Conservation (phyloP, 2,329 filamentous ascomycete genomes). For the Drechslerella coelobrocha region DNA sequence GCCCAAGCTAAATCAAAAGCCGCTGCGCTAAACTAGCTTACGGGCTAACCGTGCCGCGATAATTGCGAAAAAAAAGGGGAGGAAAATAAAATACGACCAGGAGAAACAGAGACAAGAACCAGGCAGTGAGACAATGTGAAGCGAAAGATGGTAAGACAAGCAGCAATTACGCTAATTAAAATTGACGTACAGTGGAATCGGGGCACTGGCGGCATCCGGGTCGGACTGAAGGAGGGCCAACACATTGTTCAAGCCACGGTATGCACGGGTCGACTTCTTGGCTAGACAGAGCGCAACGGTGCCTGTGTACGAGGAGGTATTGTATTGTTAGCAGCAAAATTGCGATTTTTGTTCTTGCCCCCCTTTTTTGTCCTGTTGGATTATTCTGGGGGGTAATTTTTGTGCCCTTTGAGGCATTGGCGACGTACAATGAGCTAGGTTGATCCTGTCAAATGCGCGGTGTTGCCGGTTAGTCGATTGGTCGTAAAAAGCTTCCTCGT, state of each 20-base stretch:
- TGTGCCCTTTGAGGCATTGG: too few species aligned
- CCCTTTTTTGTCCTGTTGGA: not conserved
- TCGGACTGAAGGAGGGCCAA: slow-evolving; percentile 75
- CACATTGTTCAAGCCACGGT: slow-evolving; percentile 80
- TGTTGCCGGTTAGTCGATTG: not conserved
- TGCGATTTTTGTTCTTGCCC: too few species aligned
- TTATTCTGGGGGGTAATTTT: not conserved
- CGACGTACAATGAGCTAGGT: slow-evolving; percentile 40
- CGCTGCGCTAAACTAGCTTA: slow-evolving; percentile 23
- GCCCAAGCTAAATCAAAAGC: slow-evolving; percentile 32
- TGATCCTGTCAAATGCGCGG: slow-evolving; percentile 26
- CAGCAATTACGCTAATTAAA: not conserved
- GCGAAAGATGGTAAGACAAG: slow-evolving; percentile 2
- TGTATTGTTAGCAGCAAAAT: not conserved
- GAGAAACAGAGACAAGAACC: slow-evolving; percentile 7
- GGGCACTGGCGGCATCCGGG: slow-evolving; percentile 79
- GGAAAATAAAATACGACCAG: not conserved
- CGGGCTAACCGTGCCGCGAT: not conserved
- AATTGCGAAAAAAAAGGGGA: slow-evolving; percentile 1
- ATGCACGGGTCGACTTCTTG: slow-evolving; percentile 85
- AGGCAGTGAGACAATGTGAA: slow-evolving; percentile 7
- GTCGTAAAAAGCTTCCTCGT: slow-evolving; percentile 18
- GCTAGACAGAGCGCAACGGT: slow-evolving; percentile 76
- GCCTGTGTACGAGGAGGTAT: slow-evolving; percentile 13
- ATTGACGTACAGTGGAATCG: slow-evolving; percentile 70